A percentile compares a stretch with the other conserved stretches of the same genome.
Evolutionary conservation across 1,139 yeast genomes (phyloP).

Genomic region (Protomyces lactucae-debilis): DNA sequence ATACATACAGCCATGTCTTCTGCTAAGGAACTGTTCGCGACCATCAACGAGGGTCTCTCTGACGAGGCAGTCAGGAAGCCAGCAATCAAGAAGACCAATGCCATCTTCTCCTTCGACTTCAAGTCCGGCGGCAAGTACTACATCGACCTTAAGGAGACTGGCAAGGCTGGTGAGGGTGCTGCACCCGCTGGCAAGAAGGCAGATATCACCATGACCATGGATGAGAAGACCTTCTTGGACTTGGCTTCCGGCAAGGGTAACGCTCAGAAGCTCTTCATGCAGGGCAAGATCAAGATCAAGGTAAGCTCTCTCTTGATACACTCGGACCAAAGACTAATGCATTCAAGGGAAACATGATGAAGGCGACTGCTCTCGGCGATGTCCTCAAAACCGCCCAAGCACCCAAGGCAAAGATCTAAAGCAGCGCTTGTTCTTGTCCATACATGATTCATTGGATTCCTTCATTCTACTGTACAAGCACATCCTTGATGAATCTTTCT

Average conservation of each 20-base stretch:
- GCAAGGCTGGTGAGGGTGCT: conserved; percentile 50
- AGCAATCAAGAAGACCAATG: conserved; percentile 48
- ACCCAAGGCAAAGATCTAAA: conserved; percentile 23
- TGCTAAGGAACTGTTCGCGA: conserved; percentile 20
- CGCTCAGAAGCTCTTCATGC: conserved; percentile 77
- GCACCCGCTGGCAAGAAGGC: conserved; percentile 46
- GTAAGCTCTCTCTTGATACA: background rate
- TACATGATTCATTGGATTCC: background rate
- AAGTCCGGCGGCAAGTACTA: conserved; percentile 34
- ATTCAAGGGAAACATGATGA: conserved; percentile 26
- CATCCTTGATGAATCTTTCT: conserved; percentile 27
- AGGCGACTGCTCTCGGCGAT: conserved; percentile 25
- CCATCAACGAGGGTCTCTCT: conserved; percentile 13
- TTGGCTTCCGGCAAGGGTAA: conserved; percentile 72
- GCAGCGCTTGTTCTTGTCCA: background rate
- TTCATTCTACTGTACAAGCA: background rate
- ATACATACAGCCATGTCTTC: conserved; percentile 7
- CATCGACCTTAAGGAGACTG: conserved; percentile 54
- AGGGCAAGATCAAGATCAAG: conserved; percentile 68
- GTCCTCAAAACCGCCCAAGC: conserved; percentile 20
- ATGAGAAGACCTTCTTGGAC: conserved; percentile 56
- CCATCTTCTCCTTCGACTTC: conserved; percentile 61
- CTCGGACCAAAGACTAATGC: background rate
- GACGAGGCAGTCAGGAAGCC: conserved; percentile 22
- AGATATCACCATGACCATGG: conserved; percentile 61